phyloP scores from a whole-genome alignment of 768 basidiomycete species.

The Mycena crocata region DNA sequence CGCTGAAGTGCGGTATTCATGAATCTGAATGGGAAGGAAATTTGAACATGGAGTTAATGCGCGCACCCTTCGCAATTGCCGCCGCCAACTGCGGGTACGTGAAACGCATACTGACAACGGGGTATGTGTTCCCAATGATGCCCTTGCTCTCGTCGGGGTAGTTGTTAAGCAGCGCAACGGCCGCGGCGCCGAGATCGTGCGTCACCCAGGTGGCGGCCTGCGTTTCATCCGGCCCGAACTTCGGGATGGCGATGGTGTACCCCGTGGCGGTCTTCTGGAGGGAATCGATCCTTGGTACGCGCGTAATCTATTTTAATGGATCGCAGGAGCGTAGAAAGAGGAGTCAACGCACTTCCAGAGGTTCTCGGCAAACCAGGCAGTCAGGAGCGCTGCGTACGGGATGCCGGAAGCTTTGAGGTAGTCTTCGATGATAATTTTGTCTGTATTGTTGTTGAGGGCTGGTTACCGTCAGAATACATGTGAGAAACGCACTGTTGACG shows the following conservation, averaged over 20 bases:
- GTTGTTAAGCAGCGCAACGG: conserved; percentile 31
- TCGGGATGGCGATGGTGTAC: conserved; percentile 20
- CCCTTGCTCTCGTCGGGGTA: conserved; percentile 16
- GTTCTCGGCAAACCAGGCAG: conserved; percentile 30
- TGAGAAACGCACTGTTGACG: conserved; percentile 1
- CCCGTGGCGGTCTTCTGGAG: conserved; percentile 22
- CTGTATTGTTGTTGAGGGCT: conserved; percentile 4
- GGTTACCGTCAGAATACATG: neutral
- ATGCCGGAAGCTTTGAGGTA: conserved; percentile 27
- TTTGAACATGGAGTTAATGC: conserved; percentile 4
- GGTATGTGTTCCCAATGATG: conserved; percentile 24
- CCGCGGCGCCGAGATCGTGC: conserved; percentile 26
- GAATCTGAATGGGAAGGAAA: neutral
- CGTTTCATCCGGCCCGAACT: conserved; percentile 4
- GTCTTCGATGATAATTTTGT: conserved; percentile 30
- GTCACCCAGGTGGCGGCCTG: conserved; percentile 30
- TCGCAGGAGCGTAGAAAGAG: neutral
- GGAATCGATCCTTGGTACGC: conserved; percentile 1
- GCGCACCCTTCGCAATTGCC: conserved; percentile 31
- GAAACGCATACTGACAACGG: conserved; percentile 25
- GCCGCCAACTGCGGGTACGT: conserved; percentile 30
- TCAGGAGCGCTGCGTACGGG: conserved; percentile 21
- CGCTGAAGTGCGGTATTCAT: conserved; percentile 12
- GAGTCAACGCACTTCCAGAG: conserved; percentile 33
- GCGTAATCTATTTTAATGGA: neutral